Evolutionary conservation across 2,329 filamentous ascomycete genomes (phyloP).

Genomic region (Pseudogymnoascus destructans): DNA sequence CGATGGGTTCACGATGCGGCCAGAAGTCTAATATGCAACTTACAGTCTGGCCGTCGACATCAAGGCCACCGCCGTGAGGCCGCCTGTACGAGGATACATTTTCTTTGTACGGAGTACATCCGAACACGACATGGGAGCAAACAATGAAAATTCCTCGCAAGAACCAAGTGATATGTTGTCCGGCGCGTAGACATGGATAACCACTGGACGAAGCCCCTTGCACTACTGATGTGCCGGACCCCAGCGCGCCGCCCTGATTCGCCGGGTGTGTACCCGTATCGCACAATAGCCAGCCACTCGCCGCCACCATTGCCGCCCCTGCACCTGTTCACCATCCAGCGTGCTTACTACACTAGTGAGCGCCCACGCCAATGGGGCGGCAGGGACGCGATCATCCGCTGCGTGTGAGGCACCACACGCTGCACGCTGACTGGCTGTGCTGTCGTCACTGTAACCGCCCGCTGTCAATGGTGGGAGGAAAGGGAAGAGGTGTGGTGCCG

Average conservation of each 20-base stretch:
- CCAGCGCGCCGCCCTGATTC: background rate
- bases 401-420: background rate
- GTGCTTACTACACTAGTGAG: background rate
- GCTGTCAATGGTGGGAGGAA: conserved; percentile 4
- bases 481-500: background rate
- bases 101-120: background rate
- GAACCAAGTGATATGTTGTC: background rate
- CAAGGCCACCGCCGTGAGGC: background rate
- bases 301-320: background rate
- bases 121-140: background rate
- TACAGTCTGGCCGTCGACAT: background rate
- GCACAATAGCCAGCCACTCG: background rate
- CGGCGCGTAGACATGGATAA: conserved; percentile 2
- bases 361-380: background rate
- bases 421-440: background rate
- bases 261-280: background rate
- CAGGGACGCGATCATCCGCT: conserved; percentile 4
- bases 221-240: conserved; percentile 3
- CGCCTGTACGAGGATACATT: background rate
- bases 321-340: conserved; percentile 1
- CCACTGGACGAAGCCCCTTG: conserved; percentile 4
- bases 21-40: conserved; percentile 3
- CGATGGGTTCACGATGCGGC: background rate
- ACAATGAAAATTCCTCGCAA: background rate
- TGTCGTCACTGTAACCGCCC: background rate